Evolutionary conservation across 345 rosid genomes (phyloP).

Genomic region (Sonneratia caseolaris): DNA sequence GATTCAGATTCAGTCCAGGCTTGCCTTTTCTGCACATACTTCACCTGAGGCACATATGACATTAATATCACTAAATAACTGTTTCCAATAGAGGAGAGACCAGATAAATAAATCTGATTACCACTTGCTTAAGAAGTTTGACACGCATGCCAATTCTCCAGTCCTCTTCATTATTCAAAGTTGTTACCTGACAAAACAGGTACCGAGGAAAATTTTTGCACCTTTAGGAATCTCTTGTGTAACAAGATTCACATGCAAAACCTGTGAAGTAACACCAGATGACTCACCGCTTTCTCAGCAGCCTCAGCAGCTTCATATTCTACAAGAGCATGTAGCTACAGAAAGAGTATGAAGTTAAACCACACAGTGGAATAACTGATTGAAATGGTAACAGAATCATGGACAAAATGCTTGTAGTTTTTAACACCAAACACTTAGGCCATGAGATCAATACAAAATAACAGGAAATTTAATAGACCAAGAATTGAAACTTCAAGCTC

Average conservation of each 20-base stretch:
- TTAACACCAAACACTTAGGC: neutral
- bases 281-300: constrained; percentile 86
- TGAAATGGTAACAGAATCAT: neutral
- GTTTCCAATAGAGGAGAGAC: neutral
- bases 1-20: constrained; percentile 46
- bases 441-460: neutral
- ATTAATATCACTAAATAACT: constrained; percentile 4
- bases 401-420: neutral
- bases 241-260: neutral
- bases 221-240: constrained; percentile 6
- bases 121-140: constrained; percentile 60
- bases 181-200: constrained; percentile 48
- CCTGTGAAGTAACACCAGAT: neutral
- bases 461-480: neutral
- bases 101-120: constrained; percentile 16
- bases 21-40: constrained; percentile 51
- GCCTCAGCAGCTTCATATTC: constrained; percentile 76
- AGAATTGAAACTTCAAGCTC: neutral
- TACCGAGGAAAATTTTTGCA: constrained; percentile 4
- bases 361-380: neutral
- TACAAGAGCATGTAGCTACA: constrained; percentile 77
- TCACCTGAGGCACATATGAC: constrained; percentile 29
- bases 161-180: constrained; percentile 65
- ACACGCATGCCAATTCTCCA: constrained; percentile 95
- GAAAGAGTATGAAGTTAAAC: constrained; percentile 6